Conservation (phyloP, 768 basidiomycete species). For the Collybia nuda region DNA sequence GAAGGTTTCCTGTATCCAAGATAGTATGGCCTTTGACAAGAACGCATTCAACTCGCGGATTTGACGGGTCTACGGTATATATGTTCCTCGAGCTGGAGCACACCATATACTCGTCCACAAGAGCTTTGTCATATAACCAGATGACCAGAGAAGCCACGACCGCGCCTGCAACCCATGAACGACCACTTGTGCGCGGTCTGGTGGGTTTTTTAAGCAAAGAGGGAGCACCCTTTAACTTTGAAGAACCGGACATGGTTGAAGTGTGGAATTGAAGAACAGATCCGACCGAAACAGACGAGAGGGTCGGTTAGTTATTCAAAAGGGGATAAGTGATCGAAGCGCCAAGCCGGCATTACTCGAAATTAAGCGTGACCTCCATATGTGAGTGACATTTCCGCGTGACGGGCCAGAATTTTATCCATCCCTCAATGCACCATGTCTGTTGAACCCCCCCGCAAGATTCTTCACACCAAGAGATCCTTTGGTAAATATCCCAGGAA, state of each 20-base stretch:
- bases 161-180: conserved; percentile 10
- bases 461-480: conserved; percentile 60
- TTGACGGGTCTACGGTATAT: conserved; percentile 65
- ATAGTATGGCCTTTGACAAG: conserved; percentile 50
- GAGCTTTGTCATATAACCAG: conserved; percentile 27
- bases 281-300: too few relatives aligned
- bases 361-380: background rate
- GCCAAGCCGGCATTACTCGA: background rate
- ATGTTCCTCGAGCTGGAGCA: conserved; percentile 54
- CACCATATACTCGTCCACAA: conserved; percentile 43
- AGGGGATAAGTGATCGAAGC: background rate
- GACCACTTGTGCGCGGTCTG: background rate
- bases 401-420: conserved; percentile 13
- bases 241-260: too few relatives aligned
- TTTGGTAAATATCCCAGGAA: conserved; percentile 67
- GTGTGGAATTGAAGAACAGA: too few relatives aligned
- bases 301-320: too few relatives aligned
- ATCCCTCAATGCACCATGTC: conserved; percentile 18
- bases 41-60: conserved; percentile 62
- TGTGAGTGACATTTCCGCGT: background rate
- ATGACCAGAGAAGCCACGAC: conserved; percentile 7
- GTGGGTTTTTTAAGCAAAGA: too few relatives aligned
- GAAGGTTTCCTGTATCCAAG: conserved; percentile 43
- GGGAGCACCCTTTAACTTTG: background rate
- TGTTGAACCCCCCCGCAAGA: conserved; percentile 30